Conservation (phyloP, 2,329 filamentous ascomycete species). For the Elsinoe batatas region DNA sequence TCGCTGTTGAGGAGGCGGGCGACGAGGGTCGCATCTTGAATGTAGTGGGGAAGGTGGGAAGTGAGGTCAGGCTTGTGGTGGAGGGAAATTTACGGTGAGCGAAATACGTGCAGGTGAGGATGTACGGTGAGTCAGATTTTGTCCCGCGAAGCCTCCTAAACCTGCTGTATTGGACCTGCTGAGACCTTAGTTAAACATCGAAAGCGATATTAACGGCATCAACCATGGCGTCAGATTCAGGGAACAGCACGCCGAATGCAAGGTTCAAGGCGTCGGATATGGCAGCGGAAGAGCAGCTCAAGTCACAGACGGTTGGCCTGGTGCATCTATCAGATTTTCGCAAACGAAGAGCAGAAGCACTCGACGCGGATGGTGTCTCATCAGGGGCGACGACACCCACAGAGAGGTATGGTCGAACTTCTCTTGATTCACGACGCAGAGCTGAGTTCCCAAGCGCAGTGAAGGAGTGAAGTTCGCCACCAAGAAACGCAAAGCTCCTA, state of each 20-base stretch:
- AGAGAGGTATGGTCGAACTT: not conserved
- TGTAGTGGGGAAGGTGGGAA: not conserved
- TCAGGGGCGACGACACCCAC: slow-evolving; percentile 11
- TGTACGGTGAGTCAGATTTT: not conserved
- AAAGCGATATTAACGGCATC: not conserved
- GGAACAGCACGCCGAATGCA: slow-evolving; percentile 20
- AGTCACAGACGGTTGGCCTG: slow-evolving; percentile 79
- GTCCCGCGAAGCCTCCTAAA: not conserved
- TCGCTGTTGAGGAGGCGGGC: slow-evolving; percentile 13
- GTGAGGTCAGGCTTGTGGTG: not conserved
- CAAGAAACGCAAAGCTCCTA: slow-evolving; percentile 45
- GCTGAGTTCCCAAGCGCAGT: slow-evolving; percentile 51
- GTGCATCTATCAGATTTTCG: slow-evolving; percentile 89
- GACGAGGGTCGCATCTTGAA: not conserved
- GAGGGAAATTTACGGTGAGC: not conserved
- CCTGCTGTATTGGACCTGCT: not conserved
- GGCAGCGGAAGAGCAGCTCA: slow-evolving; percentile 71
- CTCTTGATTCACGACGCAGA: slow-evolving; percentile 19
- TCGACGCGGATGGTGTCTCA: slow-evolving; percentile 61
- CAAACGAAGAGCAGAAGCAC: slow-evolving; percentile 87
- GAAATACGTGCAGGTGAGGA: not conserved
- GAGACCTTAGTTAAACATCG: not conserved
- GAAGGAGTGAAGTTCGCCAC: slow-evolving; percentile 43
- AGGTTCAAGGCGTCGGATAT: slow-evolving; percentile 68
- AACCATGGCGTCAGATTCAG: slow-evolving; percentile 14